Percentiles rank a stretch among this genome's conserved stretches.
Evolutionary conservation across 208 protist species (phyloP).

Genomic region (Acanthamoeba royreba): DNA sequence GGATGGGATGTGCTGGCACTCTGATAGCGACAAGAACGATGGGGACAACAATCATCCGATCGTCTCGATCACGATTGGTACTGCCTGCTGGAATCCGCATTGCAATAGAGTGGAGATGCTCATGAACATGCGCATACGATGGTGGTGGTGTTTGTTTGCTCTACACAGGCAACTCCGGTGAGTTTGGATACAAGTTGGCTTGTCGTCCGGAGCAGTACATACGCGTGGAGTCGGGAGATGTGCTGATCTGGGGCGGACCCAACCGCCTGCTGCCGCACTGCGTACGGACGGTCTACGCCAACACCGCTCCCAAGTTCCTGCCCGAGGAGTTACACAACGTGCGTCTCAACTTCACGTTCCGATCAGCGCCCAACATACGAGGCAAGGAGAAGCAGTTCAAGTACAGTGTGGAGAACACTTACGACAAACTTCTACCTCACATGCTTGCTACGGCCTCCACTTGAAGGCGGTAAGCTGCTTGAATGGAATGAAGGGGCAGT

Average conservation of each 20-base stretch:
- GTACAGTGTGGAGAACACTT: too few species aligned
- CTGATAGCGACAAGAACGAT: too few species aligned
- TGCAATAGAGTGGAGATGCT: not conserved
- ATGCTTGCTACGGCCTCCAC: too few species aligned
- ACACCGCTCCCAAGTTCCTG: constrained; percentile 13
- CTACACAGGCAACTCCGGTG: constrained; percentile 17
- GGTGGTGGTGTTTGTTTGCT: constrained; percentile 38
- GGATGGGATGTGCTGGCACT: too few species aligned
- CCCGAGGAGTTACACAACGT: not conserved
- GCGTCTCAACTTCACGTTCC: constrained; percentile 54
- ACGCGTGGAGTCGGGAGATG: constrained; percentile 36
- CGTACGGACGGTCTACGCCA: constrained; percentile 23
- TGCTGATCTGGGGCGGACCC: constrained; percentile 49
- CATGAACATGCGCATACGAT: constrained; percentile 35
- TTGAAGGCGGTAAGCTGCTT: too few species aligned
- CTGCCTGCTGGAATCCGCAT: too few species aligned
- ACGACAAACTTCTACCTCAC: too few species aligned
- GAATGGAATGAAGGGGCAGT: too few species aligned
- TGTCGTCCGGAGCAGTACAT: not conserved
- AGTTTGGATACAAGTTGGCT: constrained; percentile 49
- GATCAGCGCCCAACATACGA: constrained; percentile 47
- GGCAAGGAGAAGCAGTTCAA: not conserved
- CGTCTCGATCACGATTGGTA: too few species aligned
- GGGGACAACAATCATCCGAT: too few species aligned
- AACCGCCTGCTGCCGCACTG: constrained; percentile 46